Evolutionary conservation across 345 rosid species (phyloP), one percentile per base, ranked within the genome.

Genomic region (Noccaea bulbosa): DNA sequence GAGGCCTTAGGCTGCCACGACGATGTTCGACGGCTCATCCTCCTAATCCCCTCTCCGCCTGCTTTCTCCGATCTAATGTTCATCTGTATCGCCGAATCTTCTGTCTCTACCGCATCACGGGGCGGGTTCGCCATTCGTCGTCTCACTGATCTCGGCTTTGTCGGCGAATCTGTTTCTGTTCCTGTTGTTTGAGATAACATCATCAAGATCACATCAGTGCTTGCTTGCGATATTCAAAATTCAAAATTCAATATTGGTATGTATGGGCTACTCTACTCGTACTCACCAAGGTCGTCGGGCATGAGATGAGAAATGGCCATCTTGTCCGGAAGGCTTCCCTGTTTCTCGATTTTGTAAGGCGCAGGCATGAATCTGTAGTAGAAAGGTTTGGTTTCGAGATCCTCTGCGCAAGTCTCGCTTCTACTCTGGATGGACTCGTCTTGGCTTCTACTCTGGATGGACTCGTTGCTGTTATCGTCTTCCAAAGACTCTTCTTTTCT

Each of bases 111-210:
- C 4, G 3, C 77, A 9, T 66, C 84, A 6, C 69, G 81, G 0
- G 77, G 77, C 7, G 60, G 81, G 27, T 79, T 86, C 53, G 70
- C 71, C 48, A 67, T 67, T 62, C 83, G 76, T 44, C 80, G 81
- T 73, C 94, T 80, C 63, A 85, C 85, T 48, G 97, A 87, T 81
- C 79, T 82, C 32, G 93, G 96, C 79, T 79, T 83, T 56, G 89
- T 45, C 4, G 20, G 58, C 4, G 77, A 59, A 11, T 71, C 78
- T 72, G 30, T 27, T 27, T 27, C 30, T 2, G 30, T 20, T 20
- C 22, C 22, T 20, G 22, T 20, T 20, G 22, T 20, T 20, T 20
- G 22, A 20, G 22, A 20, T 20, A 20, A 20, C 22, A 27, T 27
- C 4, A 27, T 27, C 30, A 27, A 27, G 2, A 4, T 27, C 30